Conservation (phyloP, 1,139 yeast genomes). For the Groenewaldozyma auringiensis region DNA sequence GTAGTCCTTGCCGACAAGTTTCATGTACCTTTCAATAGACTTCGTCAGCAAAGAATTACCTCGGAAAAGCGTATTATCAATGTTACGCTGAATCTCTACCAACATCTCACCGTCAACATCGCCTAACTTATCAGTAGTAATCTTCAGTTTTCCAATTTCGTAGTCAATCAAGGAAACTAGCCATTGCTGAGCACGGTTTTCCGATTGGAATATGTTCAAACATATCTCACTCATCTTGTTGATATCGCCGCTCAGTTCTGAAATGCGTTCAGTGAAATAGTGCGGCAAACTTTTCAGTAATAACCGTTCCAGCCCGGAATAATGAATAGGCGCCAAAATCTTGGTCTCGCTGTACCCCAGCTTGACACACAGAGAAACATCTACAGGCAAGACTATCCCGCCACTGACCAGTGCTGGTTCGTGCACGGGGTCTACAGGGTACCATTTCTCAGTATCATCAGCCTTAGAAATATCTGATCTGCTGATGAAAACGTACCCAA, state of each 20-base stretch:
- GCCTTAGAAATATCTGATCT: constrained; percentile 13
- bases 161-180: constrained; percentile 57
- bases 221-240: constrained; percentile 29
- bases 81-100: constrained; percentile 12
- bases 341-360: constrained; percentile 49
- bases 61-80: constrained; percentile 67
- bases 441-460: constrained; percentile 18
- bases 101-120: constrained; percentile 1
- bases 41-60: constrained; percentile 80
- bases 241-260: constrained; percentile 45
- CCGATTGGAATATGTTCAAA: constrained; percentile 24
- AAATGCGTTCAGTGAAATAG: constrained; percentile 18
- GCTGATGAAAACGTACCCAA: constrained; percentile 19
- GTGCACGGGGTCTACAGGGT: constrained; percentile 3
- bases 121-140: constrained; percentile 10
- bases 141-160: constrained; percentile 35
- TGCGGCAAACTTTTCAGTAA: constrained; percentile 16
- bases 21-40: constrained; percentile 68
- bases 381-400: background rate
- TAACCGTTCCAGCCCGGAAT: constrained; percentile 45
- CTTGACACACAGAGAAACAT: constrained; percentile 39
- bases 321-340: constrained; percentile 52
- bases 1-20: constrained; percentile 72
- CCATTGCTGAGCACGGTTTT: constrained; percentile 55
- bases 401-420: background rate